A percentile compares a stretch with the other conserved stretches of the same genome.
Evolutionary conservation across 1,284 basidiomycete species (phyloP).

Genomic region (Meira nashicola): DNA sequence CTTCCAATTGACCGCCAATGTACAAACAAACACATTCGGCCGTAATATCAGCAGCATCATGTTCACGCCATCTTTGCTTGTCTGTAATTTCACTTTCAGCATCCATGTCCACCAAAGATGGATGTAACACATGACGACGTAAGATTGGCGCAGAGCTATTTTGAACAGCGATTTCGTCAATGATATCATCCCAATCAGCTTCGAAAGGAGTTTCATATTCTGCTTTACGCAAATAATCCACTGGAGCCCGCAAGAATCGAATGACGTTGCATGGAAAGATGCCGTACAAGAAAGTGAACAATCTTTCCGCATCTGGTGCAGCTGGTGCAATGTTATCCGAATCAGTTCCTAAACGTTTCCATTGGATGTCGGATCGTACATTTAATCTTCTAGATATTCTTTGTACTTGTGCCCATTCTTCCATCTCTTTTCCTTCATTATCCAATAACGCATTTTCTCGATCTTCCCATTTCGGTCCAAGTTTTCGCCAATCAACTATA

Average conservation of each 20-base stretch:
- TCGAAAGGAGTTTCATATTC: conserved; percentile 52
- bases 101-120: conserved; percentile 66
- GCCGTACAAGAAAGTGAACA: conserved; percentile 75
- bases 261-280: conserved; percentile 79
- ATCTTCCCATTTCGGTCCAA: conserved; percentile 31
- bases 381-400: conserved; percentile 38
- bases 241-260: conserved; percentile 67
- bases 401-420: conserved; percentile 33
- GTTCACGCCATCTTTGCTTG: conserved; percentile 65
- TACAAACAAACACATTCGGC: conserved; percentile 62
- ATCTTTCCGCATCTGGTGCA: conserved; percentile 39
- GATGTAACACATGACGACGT: conserved; percentile 69
- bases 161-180: conserved; percentile 61
- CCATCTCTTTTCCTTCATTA: conserved; percentile 28
- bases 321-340: conserved; percentile 32
- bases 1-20: neutral
- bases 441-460: conserved; percentile 25
- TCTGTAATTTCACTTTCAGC: conserved; percentile 64
- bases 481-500: conserved; percentile 41
- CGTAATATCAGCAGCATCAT: conserved; percentile 65
- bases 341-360: conserved; percentile 34
- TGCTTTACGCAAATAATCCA: conserved; percentile 61
- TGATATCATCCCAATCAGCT: conserved; percentile 58
- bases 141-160: conserved; percentile 57
- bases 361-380: conserved; percentile 27